These are phyloP conservation scores for Calonectria pseudoreteaudii DNA, from an alignment of 2,329 filamentous ascomycete species.

Conservation along the genomic window DNA sequence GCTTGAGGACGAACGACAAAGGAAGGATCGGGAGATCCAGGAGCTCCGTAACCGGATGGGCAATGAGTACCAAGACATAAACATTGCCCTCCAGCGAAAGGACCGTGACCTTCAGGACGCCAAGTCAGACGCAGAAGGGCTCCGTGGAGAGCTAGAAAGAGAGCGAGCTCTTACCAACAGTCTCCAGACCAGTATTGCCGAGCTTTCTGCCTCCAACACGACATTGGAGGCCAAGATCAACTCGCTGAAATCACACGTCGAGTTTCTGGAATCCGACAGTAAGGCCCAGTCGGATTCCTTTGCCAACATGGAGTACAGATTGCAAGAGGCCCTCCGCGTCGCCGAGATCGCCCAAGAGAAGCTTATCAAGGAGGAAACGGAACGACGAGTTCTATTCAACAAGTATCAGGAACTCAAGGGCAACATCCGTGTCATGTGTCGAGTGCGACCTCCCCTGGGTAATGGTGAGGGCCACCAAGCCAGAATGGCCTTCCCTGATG, in stretches of 20 bases:
- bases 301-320: constrained; percentile 80
- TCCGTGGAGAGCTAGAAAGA: constrained; percentile 65
- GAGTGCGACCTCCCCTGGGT: constrained; percentile 82
- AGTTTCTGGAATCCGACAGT: constrained; percentile 90
- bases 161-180: constrained; percentile 73
- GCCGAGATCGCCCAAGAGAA: constrained; percentile 82
- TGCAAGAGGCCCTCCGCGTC: constrained; percentile 80
- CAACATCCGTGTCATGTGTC: constrained; percentile 98
- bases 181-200: constrained; percentile 65
- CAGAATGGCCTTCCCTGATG: constrained; percentile 82
- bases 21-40: constrained; percentile 71
- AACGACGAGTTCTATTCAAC: constrained; percentile 93
- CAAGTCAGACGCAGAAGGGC: constrained; percentile 55
- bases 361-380: constrained; percentile 89
- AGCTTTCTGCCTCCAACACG: constrained; percentile 70
- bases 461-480: constrained; percentile 73
- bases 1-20: constrained; percentile 72
- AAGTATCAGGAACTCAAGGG: constrained; percentile 98
- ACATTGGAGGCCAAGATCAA: constrained; percentile 81
- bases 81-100: constrained; percentile 60
- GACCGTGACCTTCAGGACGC: constrained; percentile 66
- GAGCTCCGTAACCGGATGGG: constrained; percentile 68
- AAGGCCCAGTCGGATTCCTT: constrained; percentile 91
- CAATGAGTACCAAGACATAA: constrained; percentile 64
- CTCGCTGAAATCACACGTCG: constrained; percentile 83